Percentiles rank a stretch among this genome's conserved stretches.
These are phyloP conservation scores for Suillus weaverae DNA, from an alignment of 768 basidiomycete genomes.

Conservation along the genomic window DNA sequence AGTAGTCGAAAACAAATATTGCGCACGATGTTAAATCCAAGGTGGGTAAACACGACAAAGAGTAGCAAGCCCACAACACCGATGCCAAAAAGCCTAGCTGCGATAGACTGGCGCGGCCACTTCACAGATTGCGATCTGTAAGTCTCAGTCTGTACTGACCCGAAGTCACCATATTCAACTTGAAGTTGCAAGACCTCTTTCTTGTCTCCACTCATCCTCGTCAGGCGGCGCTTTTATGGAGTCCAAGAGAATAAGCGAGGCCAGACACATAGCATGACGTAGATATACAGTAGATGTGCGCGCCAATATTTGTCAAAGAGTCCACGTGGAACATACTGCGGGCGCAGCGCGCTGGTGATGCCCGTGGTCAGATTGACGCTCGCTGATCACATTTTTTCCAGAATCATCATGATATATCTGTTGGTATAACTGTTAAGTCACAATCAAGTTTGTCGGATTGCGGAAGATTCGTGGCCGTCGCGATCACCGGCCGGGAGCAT, in stretches of 20 bases:
- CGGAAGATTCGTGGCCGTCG: not conserved
- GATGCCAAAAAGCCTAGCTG: conserved; percentile 13
- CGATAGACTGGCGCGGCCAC: conserved; percentile 5
- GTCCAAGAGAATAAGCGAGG: not conserved
- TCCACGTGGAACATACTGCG: not conserved
- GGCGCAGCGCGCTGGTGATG: not conserved
- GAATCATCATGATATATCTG: not conserved
- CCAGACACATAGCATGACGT: not conserved
- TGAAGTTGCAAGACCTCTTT: not conserved
- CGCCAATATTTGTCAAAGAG: not conserved
- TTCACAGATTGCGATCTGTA: not conserved
- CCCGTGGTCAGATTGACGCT: not conserved
- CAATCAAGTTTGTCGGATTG: not conserved
- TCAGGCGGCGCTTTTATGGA: not conserved
- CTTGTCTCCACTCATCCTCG: not conserved
- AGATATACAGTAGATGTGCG: not conserved
- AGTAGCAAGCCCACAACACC: conserved; percentile 17
- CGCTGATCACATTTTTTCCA: not conserved
- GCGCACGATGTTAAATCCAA: conserved; percentile 7
- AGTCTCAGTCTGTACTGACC: not conserved
- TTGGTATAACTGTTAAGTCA: not conserved
- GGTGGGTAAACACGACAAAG: not conserved
- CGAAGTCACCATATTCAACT: not conserved
- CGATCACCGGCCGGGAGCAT: not conserved
- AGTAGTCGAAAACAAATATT: not conserved